Evolutionary conservation across 1,284 basidiomycete genomes (phyloP).

Genomic region (Mycena citricolor): DNA sequence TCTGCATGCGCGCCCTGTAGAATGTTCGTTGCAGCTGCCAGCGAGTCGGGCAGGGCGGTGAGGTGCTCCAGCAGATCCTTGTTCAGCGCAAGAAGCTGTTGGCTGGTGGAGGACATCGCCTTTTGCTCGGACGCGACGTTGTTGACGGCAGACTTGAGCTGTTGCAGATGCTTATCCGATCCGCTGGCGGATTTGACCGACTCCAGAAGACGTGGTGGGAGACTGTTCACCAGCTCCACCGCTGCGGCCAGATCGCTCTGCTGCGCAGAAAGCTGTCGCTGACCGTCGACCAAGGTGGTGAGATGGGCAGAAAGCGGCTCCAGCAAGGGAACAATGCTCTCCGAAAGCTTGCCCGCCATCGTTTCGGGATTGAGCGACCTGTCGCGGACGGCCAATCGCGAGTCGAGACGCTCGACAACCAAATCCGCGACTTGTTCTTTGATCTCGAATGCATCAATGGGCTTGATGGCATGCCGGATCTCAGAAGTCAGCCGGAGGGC

Average conservation of each 20-base stretch:
- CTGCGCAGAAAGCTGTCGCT: constrained; percentile 41
- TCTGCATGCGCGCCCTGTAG: constrained; percentile 64
- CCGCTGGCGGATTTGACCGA: constrained; percentile 41
- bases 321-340: constrained; percentile 49
- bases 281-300: constrained; percentile 42
- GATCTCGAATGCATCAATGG: constrained; percentile 78
- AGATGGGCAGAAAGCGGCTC: constrained; percentile 43
- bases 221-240: constrained; percentile 37
- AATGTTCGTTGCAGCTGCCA: constrained; percentile 53
- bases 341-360: constrained; percentile 54
- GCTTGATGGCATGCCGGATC: constrained; percentile 66
- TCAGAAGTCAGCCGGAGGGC: constrained; percentile 61
- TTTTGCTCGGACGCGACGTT: constrained; percentile 44
- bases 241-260: constrained; percentile 37
- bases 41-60: constrained; percentile 54
- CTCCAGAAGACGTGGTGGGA: constrained; percentile 43
- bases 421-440: constrained; percentile 84
- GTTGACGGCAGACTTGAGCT: constrained; percentile 47
- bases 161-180: constrained; percentile 14
- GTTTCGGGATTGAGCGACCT: constrained; percentile 63
- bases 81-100: constrained; percentile 50
- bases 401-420: constrained; percentile 79
- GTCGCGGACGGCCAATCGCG: constrained; percentile 73
- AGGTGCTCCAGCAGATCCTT: constrained; percentile 54
- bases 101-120: constrained; percentile 43